phyloP scores from a whole-genome alignment of 2,329 filamentous ascomycete species.

The Paecilomyces fulvus region DNA sequence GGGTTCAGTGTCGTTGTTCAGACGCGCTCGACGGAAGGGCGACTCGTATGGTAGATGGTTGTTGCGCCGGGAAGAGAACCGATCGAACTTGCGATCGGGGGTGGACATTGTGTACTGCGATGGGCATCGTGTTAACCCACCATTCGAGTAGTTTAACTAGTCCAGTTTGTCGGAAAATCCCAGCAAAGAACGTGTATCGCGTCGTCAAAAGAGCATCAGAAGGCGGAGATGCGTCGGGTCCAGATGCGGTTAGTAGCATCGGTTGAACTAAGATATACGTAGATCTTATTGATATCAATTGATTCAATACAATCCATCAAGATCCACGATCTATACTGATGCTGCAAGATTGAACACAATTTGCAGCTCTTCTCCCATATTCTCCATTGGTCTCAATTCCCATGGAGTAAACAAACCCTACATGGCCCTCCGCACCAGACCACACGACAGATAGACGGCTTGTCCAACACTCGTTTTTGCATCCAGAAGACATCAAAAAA shows the following conservation, averaged over 20 bases:
- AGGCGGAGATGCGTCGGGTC: not conserved
- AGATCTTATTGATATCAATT: not conserved
- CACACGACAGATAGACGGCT: not conserved
- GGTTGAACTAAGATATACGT: not conserved
- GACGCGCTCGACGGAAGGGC: constrained; percentile 22
- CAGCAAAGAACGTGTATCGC: not conserved
- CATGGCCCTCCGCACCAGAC: not conserved
- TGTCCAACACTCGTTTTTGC: not conserved
- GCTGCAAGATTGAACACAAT: not conserved
- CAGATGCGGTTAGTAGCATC: not conserved
- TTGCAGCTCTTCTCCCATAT: not conserved
- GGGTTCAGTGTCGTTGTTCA: constrained; percentile 16
- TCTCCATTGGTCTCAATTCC: not conserved
- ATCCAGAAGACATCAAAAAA: not conserved
- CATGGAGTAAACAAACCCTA: not conserved
- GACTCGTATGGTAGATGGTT: constrained; percentile 19
- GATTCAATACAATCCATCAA: too few relatives aligned
- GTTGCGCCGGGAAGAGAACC: constrained; percentile 21
- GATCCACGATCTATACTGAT: not conserved
- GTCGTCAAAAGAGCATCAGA: not conserved
- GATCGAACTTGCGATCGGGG: constrained; percentile 19
- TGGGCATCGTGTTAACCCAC: not conserved
- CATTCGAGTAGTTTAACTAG: not conserved
- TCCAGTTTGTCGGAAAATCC: not conserved
- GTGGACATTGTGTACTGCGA: constrained; percentile 21